These are phyloP conservation scores for Penicillium sp. DNA, from an alignment of 2,329 filamentous ascomycete genomes.

Conservation along the genomic window DNA sequence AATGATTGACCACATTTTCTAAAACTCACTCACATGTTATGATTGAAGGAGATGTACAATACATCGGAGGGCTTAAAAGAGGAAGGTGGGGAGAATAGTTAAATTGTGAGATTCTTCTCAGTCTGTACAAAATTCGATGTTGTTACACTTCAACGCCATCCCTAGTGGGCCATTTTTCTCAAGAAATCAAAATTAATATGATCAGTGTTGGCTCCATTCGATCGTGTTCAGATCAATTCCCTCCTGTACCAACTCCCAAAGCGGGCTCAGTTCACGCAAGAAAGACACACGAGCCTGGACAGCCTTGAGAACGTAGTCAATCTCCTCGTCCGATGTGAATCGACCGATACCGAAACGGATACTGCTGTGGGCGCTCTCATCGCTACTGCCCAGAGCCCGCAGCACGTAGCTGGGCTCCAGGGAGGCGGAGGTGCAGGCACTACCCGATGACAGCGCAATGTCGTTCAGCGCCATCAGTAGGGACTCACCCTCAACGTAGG, in stretches of 20 bases:
- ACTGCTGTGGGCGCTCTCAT: conserved; percentile 96
- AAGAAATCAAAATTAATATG: conserved; percentile 20
- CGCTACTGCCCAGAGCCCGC: conserved; percentile 88
- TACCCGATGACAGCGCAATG: conserved; percentile 93
- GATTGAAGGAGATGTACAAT: too few relatives aligned
- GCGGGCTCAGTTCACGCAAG: conserved; percentile 86
- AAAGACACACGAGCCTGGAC: conserved; percentile 88
- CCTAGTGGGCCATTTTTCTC: conserved; percentile 13
- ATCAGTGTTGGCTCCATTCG: conserved; percentile 94
- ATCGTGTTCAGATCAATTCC: conserved; percentile 94
- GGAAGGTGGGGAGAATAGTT: background rate
- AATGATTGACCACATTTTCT: background rate
- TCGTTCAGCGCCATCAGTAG: conserved; percentile 98
- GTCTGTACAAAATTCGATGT: conserved; percentile 25
- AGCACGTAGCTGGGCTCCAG: conserved; percentile 96
- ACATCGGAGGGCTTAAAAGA: background rate
- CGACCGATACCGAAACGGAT: conserved; percentile 97
- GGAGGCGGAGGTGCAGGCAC: conserved; percentile 94
- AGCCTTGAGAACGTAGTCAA: conserved; percentile 95
- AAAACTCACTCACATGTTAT: background rate
- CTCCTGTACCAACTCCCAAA: conserved; percentile 98
- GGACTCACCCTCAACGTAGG: conserved; percentile 96
- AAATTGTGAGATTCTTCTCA: conserved; percentile 19
- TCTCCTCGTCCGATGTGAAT: conserved; percentile 92
- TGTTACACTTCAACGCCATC: conserved; percentile 25